Evolutionary conservation across 2,329 filamentous ascomycete genomes (phyloP).

Genomic region (Lasiodiplodia hormozganensis): DNA sequence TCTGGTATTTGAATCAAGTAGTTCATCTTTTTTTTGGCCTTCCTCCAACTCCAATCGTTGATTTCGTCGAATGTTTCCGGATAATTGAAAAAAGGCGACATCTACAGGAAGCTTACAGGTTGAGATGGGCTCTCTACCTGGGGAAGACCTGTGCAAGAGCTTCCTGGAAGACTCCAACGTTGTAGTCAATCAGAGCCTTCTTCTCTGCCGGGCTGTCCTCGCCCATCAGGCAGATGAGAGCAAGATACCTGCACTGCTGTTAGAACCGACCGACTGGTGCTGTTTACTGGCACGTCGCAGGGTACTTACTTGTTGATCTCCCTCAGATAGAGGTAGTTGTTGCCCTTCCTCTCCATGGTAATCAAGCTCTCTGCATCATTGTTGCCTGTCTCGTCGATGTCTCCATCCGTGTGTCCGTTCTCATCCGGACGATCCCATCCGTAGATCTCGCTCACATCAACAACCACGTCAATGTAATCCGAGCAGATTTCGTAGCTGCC

Average conservation of each 20-base stretch:
- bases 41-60: slow-evolving; percentile 8
- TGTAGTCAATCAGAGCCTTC: slow-evolving; percentile 86
- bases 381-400: slow-evolving; percentile 47
- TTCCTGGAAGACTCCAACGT: slow-evolving; percentile 81
- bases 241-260: slow-evolving; percentile 65
- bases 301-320: slow-evolving; percentile 69
- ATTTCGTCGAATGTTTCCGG: slow-evolving; percentile 1
- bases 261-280: neutral
- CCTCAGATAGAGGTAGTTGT: slow-evolving; percentile 68
- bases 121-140: slow-evolving; percentile 41
- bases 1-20: neutral
- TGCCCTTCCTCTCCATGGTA: slow-evolving; percentile 63
- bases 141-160: slow-evolving; percentile 80
- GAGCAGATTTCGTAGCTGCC: slow-evolving; percentile 97
- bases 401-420: slow-evolving; percentile 36
- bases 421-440: slow-evolving; percentile 67
- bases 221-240: slow-evolving; percentile 85
- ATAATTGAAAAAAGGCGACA: neutral
- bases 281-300: neutral
- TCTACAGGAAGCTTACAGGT: neutral
- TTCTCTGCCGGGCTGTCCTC: slow-evolving; percentile 81
- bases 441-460: slow-evolving; percentile 95
- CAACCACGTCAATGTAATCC: slow-evolving; percentile 98
- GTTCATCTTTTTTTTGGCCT: slow-evolving; percentile 1
- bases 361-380: slow-evolving; percentile 68